phyloP scores from a whole-genome alignment of 2,329 filamentous ascomycete genomes.

The Paracorniculantispora psalliotae region DNA sequence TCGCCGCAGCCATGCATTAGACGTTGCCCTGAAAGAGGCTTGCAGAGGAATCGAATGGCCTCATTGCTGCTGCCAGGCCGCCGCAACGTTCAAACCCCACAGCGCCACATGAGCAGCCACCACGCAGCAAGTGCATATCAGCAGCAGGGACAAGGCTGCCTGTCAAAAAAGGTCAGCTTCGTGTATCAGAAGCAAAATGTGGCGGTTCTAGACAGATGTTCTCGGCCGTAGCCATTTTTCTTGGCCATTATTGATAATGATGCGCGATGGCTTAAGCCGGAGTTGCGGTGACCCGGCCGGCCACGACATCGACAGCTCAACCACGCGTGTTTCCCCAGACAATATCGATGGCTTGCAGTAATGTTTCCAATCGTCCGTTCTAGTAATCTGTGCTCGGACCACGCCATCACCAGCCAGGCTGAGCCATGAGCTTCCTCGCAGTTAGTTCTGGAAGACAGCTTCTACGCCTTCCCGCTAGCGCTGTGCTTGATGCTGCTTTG shows the following conservation, averaged over 20 bases:
- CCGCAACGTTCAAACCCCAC: not conserved
- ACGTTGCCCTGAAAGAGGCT: not conserved
- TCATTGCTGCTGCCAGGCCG: not conserved
- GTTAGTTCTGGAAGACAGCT: not conserved
- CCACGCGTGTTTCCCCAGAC: not conserved
- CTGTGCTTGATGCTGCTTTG: not conserved
- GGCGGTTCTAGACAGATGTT: not conserved
- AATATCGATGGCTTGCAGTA: not conserved
- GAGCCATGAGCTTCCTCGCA: not conserved
- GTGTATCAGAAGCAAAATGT: not conserved
- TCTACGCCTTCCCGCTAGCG: not conserved
- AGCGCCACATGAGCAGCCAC: constrained; percentile 8
- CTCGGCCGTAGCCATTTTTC: not conserved
- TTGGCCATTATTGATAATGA: not conserved
- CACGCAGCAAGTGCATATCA: not conserved
- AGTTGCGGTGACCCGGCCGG: not conserved
- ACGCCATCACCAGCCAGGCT: not conserved
- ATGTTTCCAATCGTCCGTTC: not conserved
- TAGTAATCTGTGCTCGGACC: not conserved
- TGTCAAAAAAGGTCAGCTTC: not conserved
- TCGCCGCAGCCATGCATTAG: not conserved
- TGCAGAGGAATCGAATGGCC: not conserved
- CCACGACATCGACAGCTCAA: not conserved
- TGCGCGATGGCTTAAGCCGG: not conserved
- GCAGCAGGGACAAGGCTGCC: no score